Evolutionary conservation across 352 stramenopile genomes (phyloP).

Genomic region (Phytophthora boehmeriae): DNA sequence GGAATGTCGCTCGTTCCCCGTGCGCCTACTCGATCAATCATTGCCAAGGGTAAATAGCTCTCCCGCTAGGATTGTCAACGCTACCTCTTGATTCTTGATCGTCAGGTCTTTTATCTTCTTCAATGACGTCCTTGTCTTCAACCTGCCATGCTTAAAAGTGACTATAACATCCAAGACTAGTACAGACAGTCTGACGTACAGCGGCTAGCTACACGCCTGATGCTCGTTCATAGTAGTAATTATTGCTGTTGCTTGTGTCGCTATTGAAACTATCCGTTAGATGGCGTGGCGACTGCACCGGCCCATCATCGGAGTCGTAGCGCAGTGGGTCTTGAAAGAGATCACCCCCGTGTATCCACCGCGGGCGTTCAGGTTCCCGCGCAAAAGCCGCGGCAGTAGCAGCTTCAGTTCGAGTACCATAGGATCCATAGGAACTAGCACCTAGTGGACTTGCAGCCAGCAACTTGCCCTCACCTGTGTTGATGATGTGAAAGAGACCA

Average conservation of each 20-base stretch:
- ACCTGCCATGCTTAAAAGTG: neutral
- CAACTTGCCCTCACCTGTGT: conserved; percentile 55
- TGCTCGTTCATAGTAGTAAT: conserved; percentile 41
- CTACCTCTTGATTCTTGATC: conserved; percentile 1
- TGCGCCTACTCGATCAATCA: conserved; percentile 18
- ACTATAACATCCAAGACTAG: conserved; percentile 1
- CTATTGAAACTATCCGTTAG: conserved; percentile 75
- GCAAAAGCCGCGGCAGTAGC: conserved; percentile 12
- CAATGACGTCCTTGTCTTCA: neutral
- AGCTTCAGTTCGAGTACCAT: conserved; percentile 36
- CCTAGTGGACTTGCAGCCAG: conserved; percentile 69
- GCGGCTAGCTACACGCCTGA: conserved; percentile 8
- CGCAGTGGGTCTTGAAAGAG: conserved; percentile 83
- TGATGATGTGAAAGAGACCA: conserved; percentile 90
- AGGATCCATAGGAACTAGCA: conserved; percentile 62
- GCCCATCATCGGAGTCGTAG: conserved; percentile 86
- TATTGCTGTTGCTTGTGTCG: conserved; percentile 55
- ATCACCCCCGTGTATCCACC: conserved; percentile 83
- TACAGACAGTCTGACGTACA: conserved; percentile 4
- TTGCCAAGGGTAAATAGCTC: conserved; percentile 20
- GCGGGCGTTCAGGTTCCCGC: conserved; percentile 43
- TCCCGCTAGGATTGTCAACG: conserved; percentile 1
- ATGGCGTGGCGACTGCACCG: conserved; percentile 58
- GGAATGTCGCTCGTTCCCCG: conserved; percentile 49
- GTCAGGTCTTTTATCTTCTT: neutral